Evolutionary conservation across 768 basidiomycete genomes (phyloP), one percentile per base, ranked within the genome.

Genomic region (Serendipita sp.): DNA sequence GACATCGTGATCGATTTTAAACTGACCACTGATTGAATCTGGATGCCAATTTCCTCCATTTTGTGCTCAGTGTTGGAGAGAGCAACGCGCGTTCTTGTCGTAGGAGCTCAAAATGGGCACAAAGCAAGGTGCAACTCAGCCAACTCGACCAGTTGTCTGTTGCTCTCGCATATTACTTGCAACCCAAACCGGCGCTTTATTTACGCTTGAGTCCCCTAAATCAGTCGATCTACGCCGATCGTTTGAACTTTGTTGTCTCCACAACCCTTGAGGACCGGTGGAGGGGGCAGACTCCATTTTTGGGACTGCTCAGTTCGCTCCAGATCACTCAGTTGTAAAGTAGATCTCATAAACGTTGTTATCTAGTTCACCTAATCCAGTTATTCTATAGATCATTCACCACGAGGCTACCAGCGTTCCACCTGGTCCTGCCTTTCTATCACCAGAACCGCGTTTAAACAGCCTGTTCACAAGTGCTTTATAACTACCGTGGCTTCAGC

Each of bases 1-100:
- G 35, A 37, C 16, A 66, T 34, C 24, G 41, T 38, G 32, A 44
- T 32, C 13, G 28, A 53, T n/a, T 28, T n/a, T 10, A 44, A 5
- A 76, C 83, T 71, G 65, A 89, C 92, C 79, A 85, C 85, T 74
- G 83, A 85, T 73, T 84, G 82, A 18, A 90, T 81, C 71, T 90
- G 86, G 71, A 93, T 93, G 65, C 89, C 89, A 71, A 91, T 82
- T 79, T 92, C 87, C 73, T 92, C 88, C 92, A 95, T 95, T 75
- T 68, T 74, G 56, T 51, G 48, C n/a, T 5, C 30, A 51, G 41
- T 41, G 41, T 41, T 13, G 7, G 41, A 41, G 41, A 41, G 41
- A 18, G 48, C 48, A 32, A 51, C 48, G 48, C 48, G 48, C 48
- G 48, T 51, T 51, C 48, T 18, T 18, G 30, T 32, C 18, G 30